Base-by-base conservation (phyloP, 1,284 basidiomycete genomes). In the Leucoagaricus sp. region DNA sequence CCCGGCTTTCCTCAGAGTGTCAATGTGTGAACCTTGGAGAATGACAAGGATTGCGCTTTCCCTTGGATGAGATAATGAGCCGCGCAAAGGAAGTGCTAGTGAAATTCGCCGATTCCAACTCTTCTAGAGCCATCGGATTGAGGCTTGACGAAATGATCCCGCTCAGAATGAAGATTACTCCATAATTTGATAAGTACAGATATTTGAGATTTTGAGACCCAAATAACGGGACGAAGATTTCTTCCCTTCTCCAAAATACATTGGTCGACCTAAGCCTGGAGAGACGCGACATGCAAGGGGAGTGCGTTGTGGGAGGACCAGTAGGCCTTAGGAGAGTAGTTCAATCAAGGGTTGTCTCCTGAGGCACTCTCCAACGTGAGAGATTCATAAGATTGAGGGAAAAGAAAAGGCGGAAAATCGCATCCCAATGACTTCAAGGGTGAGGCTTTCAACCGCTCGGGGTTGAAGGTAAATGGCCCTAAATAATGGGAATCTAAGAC, bases 261-360 rank as follows among this genome's bases (percentile, higher is more conserved):
- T 45, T 36, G 5, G 40, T 33, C 45, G 48, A 48, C n/a, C 53
- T 55, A 25, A 55, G 53, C 36, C 40, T 21, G 2, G 17, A 19
- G 44, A 55, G 53, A 19, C 28, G 34, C 9, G 53, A 48, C 53
- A 55, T 55, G 25, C 53, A 47, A 10, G 53, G 53, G 8, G 31
- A 13, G 19, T 10, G 36, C 13, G 33, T 15, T 15, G 34, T 31
- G 12, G 45, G 13, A 3, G 53, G 53, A 33, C 41, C 19, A 40
- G 19, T 40, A 8, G 26, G 36, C 19, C 48, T 36, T 26, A 55
- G 23, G 19, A 55, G 46, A 12, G 34, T 48, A 19, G 34, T 48
- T 47, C 48, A 45, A 29, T 55, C 47, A 19, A 55, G 53, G 23
- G 48, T n/a, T 47, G 36, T 36, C 31, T 36, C 31, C 53, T 19